Evolutionary conservation across 768 basidiomycete species (phyloP).

Genomic region (Dentipellis fragilis): DNA sequence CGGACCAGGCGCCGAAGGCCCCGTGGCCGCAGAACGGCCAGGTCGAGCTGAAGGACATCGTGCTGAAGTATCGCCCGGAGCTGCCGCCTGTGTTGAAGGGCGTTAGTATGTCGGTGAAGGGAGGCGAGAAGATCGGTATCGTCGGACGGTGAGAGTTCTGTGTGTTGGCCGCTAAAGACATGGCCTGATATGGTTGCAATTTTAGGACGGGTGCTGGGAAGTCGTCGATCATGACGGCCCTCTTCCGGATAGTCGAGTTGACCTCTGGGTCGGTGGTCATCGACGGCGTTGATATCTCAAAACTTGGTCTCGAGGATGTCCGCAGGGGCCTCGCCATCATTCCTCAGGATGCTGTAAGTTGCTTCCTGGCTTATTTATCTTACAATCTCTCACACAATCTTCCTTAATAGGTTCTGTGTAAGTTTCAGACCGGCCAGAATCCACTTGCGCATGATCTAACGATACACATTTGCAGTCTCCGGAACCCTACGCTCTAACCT

Average conservation of each 20-base stretch:
- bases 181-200: neutral
- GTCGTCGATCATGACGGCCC: slow-evolving; percentile 80
- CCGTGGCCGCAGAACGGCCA: slow-evolving; percentile 71
- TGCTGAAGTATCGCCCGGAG: slow-evolving; percentile 77
- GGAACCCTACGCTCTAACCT: slow-evolving; percentile 81
- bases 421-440: neutral
- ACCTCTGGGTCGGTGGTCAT: slow-evolving; percentile 64
- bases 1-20: slow-evolving; percentile 45
- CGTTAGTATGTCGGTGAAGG: slow-evolving; percentile 55
- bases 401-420: neutral
- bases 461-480: slow-evolving; percentile 36
- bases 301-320: slow-evolving; percentile 67
- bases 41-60: slow-evolving; percentile 66
- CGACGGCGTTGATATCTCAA: slow-evolving; percentile 78
- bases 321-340: slow-evolving; percentile 66
- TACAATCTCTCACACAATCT: neutral
- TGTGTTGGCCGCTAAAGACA: neutral
- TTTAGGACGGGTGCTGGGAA: slow-evolving; percentile 74
- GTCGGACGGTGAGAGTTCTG: slow-evolving; percentile 45
- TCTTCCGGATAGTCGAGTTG: slow-evolving; percentile 81
- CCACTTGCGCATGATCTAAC: neutral
- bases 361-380: neutral
- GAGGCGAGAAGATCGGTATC: slow-evolving; percentile 88
- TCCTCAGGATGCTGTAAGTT: slow-evolving; percentile 68
- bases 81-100: slow-evolving; percentile 86